Evolutionary conservation across 331 rosid species (phyloP), one percentile per base, ranked within the genome.

Genomic region (Rosa hybrid): DNA sequence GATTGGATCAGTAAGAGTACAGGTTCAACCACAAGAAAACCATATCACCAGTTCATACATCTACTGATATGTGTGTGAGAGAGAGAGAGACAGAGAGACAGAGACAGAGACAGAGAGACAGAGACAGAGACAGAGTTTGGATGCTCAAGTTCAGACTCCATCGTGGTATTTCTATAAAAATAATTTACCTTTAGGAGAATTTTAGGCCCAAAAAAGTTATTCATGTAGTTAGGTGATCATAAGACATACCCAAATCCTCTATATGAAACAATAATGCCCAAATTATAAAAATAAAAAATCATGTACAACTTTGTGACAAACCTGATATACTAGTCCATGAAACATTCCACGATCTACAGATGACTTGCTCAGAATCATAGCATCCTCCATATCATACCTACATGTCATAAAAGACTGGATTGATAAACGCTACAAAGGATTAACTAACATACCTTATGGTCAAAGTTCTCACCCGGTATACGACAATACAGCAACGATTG

Each of bases 331-430:
- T 80, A 89, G 96, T 63, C 98, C 99, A 85, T 84, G 98, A 86
- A 84, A 95, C 99, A 95, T 91, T 83, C 99, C 99, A n/a, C 99
- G 99, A 68, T 95, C 99, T 49, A 91, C 99, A 46, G 98, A 90
- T 67, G 99, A 95, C 93, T 95, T 95, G 59, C 91, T 93, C 68
- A 95, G 85, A 86, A 95, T 95, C 99, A 95, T 95, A 65, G 99
- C 99, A 84, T 95, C 99, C 88, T 95, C 99, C 99, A 95, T 95
- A 85, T 95, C 99, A 65, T 95, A 93, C 51, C 98, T 96, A 84
- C 63, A 68, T 80, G 71, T 79, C 85, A 81, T 56, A 81, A 78
- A 71, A 68, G 59, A 68, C 18, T 10, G 62, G 68, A 80, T 41
- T 75, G 25, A 69, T 72, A 59, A 83, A 76, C 54, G 38, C 23